Conservation (phyloP, 2,329 filamentous ascomycete species). For the Fusarium solani-melongenae region DNA sequence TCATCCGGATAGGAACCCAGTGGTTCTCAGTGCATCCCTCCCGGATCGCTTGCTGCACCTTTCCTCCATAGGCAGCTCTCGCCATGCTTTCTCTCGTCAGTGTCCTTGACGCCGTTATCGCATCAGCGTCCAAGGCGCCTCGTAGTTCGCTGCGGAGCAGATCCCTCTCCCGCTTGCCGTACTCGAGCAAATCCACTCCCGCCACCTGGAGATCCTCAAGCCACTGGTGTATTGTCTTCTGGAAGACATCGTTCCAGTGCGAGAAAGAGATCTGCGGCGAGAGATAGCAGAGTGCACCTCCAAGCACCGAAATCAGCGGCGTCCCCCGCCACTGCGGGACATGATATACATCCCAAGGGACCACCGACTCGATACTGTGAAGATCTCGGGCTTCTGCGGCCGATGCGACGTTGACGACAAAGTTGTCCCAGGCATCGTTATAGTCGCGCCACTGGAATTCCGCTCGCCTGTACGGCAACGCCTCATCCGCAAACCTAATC, state of each 20-base stretch:
- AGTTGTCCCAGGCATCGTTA: neutral
- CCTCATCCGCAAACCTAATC: neutral
- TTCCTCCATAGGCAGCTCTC: neutral
- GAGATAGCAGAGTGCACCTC: conserved; percentile 42
- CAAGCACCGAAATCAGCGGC: conserved; percentile 38
- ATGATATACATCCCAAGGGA: conserved; percentile 34
- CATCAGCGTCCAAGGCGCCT: neutral
- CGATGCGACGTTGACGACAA: neutral
- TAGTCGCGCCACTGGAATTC: neutral
- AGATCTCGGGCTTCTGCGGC: neutral
- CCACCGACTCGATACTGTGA: neutral
- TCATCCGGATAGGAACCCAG: conserved; percentile 34
- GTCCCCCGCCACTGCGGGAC: conserved; percentile 40
- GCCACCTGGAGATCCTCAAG: conserved; percentile 1
- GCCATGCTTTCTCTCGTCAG: neutral
- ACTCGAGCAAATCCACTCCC: too few species aligned
- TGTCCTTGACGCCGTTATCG: neutral
- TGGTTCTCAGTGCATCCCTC: neutral
- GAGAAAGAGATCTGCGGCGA: neutral
- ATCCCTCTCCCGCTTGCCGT: too few species aligned
- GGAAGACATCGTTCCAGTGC: conserved; percentile 36
- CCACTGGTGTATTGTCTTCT: conserved; percentile 33
- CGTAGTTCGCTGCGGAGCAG: too few species aligned
- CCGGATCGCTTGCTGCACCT: neutral
- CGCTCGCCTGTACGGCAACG: neutral